Evolutionary conservation across 2,329 filamentous ascomycete species (phyloP).

Genomic region (Lasiodiplodia citricola): DNA sequence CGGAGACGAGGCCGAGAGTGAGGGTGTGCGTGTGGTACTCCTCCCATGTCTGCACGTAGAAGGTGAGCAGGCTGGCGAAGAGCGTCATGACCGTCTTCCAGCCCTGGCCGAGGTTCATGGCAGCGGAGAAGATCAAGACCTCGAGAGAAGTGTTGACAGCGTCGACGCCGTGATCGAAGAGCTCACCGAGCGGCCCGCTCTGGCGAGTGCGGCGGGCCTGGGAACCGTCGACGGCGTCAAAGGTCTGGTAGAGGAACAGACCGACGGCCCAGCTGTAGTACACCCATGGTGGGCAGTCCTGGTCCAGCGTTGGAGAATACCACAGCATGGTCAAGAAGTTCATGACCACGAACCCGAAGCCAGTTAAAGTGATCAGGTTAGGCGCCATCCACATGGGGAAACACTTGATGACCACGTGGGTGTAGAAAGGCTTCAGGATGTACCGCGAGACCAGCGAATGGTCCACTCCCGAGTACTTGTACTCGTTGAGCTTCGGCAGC

Average conservation of each 20-base stretch:
- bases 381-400: constrained; percentile 94
- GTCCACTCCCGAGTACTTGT: constrained; percentile 95
- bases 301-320: constrained; percentile 93
- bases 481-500: constrained; percentile 85
- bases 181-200: constrained; percentile 90
- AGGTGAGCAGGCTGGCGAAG: constrained; percentile 88
- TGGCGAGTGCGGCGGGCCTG: constrained; percentile 92
- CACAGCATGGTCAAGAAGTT: constrained; percentile 93
- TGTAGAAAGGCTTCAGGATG: constrained; percentile 97
- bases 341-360: constrained; percentile 85
- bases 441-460: constrained; percentile 89
- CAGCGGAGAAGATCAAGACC: constrained; percentile 86
- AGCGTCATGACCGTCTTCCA: constrained; percentile 86
- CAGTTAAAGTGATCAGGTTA: constrained; percentile 78
- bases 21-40: constrained; percentile 98
- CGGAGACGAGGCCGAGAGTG: constrained; percentile 88
- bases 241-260: constrained; percentile 95
- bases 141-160: constrained; percentile 96
- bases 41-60: constrained; percentile 99
- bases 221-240: constrained; percentile 93
- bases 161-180: constrained; percentile 97
- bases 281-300: constrained; percentile 93
- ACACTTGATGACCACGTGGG: constrained; percentile 87
- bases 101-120: constrained; percentile 90
- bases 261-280: constrained; percentile 91